Percentiles rank a stretch among this genome's conserved stretches.
Evolutionary conservation across 2,329 filamentous ascomycete species (phyloP).

Genomic region (Endoconidiophora polonica): DNA sequence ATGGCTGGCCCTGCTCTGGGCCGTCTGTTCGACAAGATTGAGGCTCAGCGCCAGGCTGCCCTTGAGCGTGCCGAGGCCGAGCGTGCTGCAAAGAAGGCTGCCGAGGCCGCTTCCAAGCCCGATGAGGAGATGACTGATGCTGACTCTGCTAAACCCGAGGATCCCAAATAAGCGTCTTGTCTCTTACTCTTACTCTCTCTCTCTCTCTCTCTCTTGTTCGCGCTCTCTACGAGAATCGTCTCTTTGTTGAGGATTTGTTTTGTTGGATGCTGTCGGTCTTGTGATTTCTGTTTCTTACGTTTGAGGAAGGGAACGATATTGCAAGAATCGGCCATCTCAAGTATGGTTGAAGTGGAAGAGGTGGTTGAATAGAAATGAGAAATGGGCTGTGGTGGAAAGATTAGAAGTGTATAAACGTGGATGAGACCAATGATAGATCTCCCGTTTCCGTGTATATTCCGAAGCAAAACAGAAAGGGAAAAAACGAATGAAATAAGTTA

Average conservation of each 20-base stretch:
- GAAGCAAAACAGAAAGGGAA: not conserved
- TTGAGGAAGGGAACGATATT: not conserved
- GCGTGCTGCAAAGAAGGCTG: slow-evolving; percentile 50
- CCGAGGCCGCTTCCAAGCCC: slow-evolving; percentile 35
- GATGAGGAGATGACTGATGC: slow-evolving; percentile 51
- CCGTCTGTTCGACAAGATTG: slow-evolving; percentile 87
- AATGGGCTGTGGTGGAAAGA: not conserved
- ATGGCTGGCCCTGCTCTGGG: slow-evolving; percentile 83
- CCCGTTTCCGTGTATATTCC: slow-evolving; percentile 5
- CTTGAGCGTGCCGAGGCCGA: slow-evolving; percentile 66
- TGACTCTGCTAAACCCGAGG: slow-evolving; percentile 35
- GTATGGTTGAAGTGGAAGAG: not conserved
- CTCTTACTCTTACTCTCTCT: not conserved
- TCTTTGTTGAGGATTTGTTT: not conserved
- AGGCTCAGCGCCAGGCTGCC: slow-evolving; percentile 64
- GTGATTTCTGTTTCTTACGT: not conserved
- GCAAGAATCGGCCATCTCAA: not conserved
- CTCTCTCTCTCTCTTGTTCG: not conserved
- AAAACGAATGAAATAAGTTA: slow-evolving; percentile 6
- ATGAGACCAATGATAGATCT: not conserved
- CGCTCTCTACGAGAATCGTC: not conserved
- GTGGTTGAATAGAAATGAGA: not conserved
- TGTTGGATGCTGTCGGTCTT: not conserved
- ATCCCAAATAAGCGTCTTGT: slow-evolving; percentile 12
- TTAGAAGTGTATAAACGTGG: not conserved